phyloP scores from a whole-genome alignment of 192 early-diverging fungal genomes.

The Lobosporangium transversale region DNA sequence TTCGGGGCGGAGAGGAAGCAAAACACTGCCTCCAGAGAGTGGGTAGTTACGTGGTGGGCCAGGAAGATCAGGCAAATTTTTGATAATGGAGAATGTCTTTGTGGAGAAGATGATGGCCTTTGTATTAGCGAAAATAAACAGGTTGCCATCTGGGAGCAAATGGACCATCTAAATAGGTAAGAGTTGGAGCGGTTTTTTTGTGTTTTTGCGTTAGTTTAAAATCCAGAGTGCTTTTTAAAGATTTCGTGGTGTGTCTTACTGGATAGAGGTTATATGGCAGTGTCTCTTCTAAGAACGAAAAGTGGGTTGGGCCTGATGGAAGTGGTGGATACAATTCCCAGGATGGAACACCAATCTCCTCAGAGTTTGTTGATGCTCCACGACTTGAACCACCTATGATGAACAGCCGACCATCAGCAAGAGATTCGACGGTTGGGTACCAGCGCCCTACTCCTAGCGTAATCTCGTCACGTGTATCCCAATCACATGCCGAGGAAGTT shows the following conservation, averaged over 20 bases:
- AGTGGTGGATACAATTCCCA: conserved; percentile 60
- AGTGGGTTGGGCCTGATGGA: conserved; percentile 46
- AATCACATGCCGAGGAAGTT: conserved; percentile 50
- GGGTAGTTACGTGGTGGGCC: conserved; percentile 65
- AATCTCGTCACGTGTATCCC: conserved; percentile 47
- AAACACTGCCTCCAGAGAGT: conserved; percentile 58
- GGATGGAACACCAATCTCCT: conserved; percentile 53
- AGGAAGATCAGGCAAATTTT: conserved; percentile 56
- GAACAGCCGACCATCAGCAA: conserved; percentile 58
- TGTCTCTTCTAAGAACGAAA: conserved; percentile 55
- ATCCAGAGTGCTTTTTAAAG: neutral
- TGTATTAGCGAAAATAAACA: conserved; percentile 60
- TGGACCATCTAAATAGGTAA: conserved; percentile 45
- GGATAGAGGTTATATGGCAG: conserved; percentile 59
- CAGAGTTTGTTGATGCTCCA: conserved; percentile 52
- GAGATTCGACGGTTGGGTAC: conserved; percentile 61
- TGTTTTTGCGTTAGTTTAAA: too few relatives aligned
- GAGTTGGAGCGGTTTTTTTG: neutral
- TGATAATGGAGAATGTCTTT: conserved; percentile 46
- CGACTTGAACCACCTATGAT: conserved; percentile 62
- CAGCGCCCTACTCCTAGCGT: conserved; percentile 54
- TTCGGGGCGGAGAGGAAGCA: conserved; percentile 65
- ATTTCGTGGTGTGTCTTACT: conserved; percentile 1
- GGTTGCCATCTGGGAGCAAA: conserved; percentile 57
- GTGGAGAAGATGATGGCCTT: conserved; percentile 58